phyloP scores from a whole-genome alignment of 2,329 filamentous ascomycete species.

The Calycina marina region DNA sequence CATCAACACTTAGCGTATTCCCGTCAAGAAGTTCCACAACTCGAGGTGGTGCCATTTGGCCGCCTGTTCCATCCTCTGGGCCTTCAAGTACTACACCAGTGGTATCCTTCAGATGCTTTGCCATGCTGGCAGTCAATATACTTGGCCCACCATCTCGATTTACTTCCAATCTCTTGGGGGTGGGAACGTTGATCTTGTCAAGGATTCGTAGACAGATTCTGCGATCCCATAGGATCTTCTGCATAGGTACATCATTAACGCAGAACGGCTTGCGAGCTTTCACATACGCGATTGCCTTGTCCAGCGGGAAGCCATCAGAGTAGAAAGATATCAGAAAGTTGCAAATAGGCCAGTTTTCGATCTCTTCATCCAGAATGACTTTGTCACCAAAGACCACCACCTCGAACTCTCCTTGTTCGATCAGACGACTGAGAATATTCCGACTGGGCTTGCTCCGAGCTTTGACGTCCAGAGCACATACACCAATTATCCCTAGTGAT shows the following conservation, averaged over 20 bases:
- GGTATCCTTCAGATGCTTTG: constrained; percentile 63
- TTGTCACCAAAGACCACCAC: constrained; percentile 98
- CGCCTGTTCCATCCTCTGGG: constrained; percentile 49
- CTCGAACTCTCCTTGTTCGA: constrained; percentile 84
- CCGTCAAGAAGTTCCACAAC: constrained; percentile 77
- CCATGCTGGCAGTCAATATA: constrained; percentile 64
- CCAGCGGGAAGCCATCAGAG: constrained; percentile 89
- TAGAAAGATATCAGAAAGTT: constrained; percentile 98
- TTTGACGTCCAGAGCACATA: constrained; percentile 91
- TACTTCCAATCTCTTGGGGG: constrained; percentile 77
- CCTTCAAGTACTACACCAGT: constrained; percentile 66
- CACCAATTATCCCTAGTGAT: constrained; percentile 61
- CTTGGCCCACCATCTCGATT: constrained; percentile 82
- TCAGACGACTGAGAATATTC: constrained; percentile 86
- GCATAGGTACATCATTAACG: constrained; percentile 95
- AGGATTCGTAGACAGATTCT: constrained; percentile 78
- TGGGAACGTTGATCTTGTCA: constrained; percentile 79
- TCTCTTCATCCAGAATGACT: constrained; percentile 90
- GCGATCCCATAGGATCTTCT: constrained; percentile 92
- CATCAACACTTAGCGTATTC: constrained; percentile 80
- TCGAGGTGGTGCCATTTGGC: constrained; percentile 34
- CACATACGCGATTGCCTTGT: constrained; percentile 93
- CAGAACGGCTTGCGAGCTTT: constrained; percentile 90
- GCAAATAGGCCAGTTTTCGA: constrained; percentile 85
- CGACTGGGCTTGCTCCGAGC: constrained; percentile 92